Base-by-base conservation (phyloP, 306 rosid genomes). In the Prosopis cineraria region DNA sequence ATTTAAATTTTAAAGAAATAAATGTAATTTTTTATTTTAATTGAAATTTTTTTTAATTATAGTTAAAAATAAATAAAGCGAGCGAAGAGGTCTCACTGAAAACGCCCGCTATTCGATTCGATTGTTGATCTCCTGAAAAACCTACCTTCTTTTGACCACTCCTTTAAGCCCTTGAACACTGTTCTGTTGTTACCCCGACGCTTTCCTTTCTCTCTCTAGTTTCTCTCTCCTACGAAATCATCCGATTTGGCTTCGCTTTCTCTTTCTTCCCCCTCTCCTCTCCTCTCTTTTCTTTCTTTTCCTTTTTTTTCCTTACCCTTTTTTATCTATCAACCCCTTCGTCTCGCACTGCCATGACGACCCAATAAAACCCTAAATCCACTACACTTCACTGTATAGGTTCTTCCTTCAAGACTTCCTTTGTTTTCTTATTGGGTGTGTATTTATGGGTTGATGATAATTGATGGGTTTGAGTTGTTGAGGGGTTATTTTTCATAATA, bases 301-400 rank as follows among this genome's bases (percentile, higher is more conserved):
- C 2, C 25, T 11, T 4, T 5, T 2, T 7, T 20, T 13, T 13
- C 3, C 12, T 13, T 14, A 16, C 14, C 40, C 36, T 34, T 33
- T 50, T 63, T 17, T 16, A 19, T 64, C 70, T 31, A 34, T 65
- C 47, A 17, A 9, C 9, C 17, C 29, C 6, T 37, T 2, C 4
- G 14, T 71, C 47, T 67, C 39, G 47, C 68, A 12, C 78, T 68
- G 60, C 72, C 78, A 81, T 84, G 89, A 75, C 71, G 69, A 45
- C 77, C 75, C 90, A 53, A 50, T 85, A 84, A 89, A 93, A 65
- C 96, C 98, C 91, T 88, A 91, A 91, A 82, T 48, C 76, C 63
- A 53, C 11, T 85, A 31, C 83, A 77, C 87, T 78, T 16, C 83
- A 78, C 90, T 86, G 64, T 48, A 16, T 80, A 86, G 92, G 95